These are phyloP conservation scores for Penicillium sp. DNA, from an alignment of 2,329 filamentous ascomycete species.

Conservation along the genomic window DNA sequence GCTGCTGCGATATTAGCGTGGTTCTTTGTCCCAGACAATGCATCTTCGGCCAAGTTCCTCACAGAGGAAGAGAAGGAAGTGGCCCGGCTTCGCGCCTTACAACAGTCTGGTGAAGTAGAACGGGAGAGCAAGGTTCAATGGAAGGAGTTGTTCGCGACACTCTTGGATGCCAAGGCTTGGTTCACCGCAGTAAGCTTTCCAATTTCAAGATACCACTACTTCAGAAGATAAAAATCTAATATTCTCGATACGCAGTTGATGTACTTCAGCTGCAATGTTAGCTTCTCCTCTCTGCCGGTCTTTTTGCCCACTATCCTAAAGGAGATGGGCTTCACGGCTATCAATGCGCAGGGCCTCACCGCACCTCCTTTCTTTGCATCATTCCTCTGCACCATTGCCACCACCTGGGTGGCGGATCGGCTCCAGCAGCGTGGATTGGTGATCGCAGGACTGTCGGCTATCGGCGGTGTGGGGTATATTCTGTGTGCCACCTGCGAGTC, in stretches of 20 bases:
- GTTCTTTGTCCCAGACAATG: constrained; percentile 59
- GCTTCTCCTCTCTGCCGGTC: constrained; percentile 66
- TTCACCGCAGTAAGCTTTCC: constrained; percentile 47
- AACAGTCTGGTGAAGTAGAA: constrained; percentile 55
- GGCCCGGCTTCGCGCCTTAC: constrained; percentile 57
- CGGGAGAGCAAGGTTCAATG: constrained; percentile 49
- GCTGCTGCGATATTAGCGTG: constrained; percentile 59
- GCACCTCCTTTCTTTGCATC: constrained; percentile 72
- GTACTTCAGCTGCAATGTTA: constrained; percentile 66
- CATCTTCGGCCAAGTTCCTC: constrained; percentile 58
- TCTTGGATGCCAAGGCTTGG: constrained; percentile 54
- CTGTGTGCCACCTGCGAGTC: constrained; percentile 62
- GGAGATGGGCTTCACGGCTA: constrained; percentile 68
- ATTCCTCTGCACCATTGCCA: constrained; percentile 64
- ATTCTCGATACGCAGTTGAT: constrained; percentile 44
- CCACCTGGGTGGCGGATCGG: constrained; percentile 68
- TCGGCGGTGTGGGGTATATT: constrained; percentile 66
- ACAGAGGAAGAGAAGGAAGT: constrained; percentile 62
- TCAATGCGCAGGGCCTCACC: constrained; percentile 72
- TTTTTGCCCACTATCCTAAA: constrained; percentile 66
- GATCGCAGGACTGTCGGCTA: constrained; percentile 59
- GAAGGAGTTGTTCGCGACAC: constrained; percentile 51
- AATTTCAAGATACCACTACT: not conserved
- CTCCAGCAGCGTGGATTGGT: constrained; percentile 66
- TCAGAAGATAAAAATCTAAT: not conserved